Percentiles rank a stretch among this genome's conserved stretches.
These are phyloP conservation scores for Petunia secreta DNA, from an alignment of 257 asterid genomes.

Conservation along the genomic window DNA sequence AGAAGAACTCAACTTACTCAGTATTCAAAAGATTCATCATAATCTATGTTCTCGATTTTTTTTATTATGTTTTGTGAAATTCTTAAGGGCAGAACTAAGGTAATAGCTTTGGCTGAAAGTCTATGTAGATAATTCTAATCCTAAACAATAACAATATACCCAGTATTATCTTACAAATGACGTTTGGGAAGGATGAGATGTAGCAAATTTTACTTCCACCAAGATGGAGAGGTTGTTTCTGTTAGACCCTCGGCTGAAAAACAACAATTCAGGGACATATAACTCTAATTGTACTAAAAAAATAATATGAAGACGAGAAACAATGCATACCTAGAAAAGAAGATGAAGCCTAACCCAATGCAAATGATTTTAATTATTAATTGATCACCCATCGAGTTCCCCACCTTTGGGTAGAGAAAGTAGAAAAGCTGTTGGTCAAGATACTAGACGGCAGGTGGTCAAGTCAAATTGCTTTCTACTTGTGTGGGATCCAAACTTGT, in stretches of 20 bases:
- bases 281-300: not conserved
- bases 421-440: not conserved
- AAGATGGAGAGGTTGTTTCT: too few relatives aligned
- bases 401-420: not conserved
- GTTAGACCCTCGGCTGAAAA: too few relatives aligned
- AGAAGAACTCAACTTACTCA: not conserved
- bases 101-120: not conserved
- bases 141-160: too few relatives aligned
- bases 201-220: too few relatives aligned
- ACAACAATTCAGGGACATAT: not conserved
- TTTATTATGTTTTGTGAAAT: not conserved
- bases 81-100: not conserved
- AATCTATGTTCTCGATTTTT: not conserved
- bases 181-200: too few relatives aligned
- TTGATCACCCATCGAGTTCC: not conserved
- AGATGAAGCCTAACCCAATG: not conserved
- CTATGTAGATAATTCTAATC: not conserved
- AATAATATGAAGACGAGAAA: not conserved
- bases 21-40: not conserved
- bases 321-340: not conserved
- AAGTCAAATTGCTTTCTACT: slow-evolving; percentile 25
- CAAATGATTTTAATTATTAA: not conserved
- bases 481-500: not conserved
- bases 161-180: too few relatives aligned
- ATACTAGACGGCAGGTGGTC: not conserved